Evolutionary conservation across 2,329 filamentous ascomycete species (phyloP).

Genomic region (Tolypocladium ovalisporum): DNA sequence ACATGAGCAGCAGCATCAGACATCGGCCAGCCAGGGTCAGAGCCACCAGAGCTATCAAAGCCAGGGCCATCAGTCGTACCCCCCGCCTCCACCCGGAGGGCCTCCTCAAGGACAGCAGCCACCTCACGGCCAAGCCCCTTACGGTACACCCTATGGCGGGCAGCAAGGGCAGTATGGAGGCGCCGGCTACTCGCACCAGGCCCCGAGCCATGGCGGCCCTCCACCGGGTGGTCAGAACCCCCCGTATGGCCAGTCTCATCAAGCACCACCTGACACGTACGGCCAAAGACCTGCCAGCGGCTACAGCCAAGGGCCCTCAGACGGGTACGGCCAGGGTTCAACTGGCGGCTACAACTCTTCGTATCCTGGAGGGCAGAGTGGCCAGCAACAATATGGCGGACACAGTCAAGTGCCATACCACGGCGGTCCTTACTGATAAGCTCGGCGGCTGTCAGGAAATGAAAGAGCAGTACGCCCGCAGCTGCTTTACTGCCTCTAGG

Average conservation of each 20-base stretch:
- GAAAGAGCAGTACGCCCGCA: background rate
- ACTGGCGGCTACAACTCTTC: conserved; percentile 16
- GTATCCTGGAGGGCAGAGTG: conserved; percentile 14
- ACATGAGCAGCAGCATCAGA: conserved; percentile 14
- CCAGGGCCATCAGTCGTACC: conserved; percentile 12
- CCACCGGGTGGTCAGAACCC: conserved; percentile 5
- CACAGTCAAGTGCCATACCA: conserved; percentile 11
- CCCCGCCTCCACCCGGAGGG: conserved; percentile 5
- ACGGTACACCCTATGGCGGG: conserved; percentile 10
- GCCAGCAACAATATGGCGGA: conserved; percentile 17
- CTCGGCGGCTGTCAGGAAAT: background rate
- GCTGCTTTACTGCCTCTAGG: background rate
- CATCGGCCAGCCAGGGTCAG: conserved; percentile 9
- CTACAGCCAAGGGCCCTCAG: conserved; percentile 4
- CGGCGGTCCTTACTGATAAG: conserved; percentile 6
- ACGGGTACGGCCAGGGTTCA: conserved; percentile 4
- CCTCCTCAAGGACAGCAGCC: conserved; percentile 6
- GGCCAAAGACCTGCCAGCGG: conserved; percentile 3
- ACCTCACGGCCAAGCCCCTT: conserved; percentile 8
- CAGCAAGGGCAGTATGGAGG: conserved; percentile 14
- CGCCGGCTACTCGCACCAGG: conserved; percentile 10
- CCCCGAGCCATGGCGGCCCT: conserved; percentile 11
- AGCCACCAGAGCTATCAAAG: too few relatives aligned
- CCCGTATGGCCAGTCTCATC: conserved; percentile 7
- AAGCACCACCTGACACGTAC: conserved; percentile 2